Evolutionary conservation across 2,329 filamentous ascomycete species (phyloP), one percentile per base, ranked within the genome.

Genomic region (Colletotrichum simmondsii): DNA sequence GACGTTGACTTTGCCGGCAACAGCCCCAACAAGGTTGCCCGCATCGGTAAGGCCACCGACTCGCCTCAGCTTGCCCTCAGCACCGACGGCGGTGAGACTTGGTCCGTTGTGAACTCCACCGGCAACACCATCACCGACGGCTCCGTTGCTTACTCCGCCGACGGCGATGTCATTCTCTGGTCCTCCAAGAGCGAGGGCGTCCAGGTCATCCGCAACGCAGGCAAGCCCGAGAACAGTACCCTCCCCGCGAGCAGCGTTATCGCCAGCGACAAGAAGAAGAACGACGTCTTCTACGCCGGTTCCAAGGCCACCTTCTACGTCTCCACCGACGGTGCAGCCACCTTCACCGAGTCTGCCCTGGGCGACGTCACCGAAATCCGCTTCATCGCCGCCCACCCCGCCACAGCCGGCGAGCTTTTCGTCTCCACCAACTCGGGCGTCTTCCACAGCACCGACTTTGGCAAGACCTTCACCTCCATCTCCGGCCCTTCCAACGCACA

Each of bases 331-430:
- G 81, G 79, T 0, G 89, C 84, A 0, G 75, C 81, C 0, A 85
- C 85, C 8, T 91, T 91, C 75, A 75, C 81, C 4, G 77, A 81
- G 11, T 28, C 57, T 7, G 81, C 81, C 2, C 77, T 88, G 0
- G 81, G 78, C 3, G 80, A 81, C n/a, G 84, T 82, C 3, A 83
- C 80, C 2, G 78, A 82, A 22, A 82, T 92, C 69, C 90, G 90
- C 52, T 85, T 87, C 42, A 85, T 93, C 11, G 88, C 87, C 19
- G 85, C 84, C 1, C 85, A 92, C 74, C 90, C 91, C 0, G 85
- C 86, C 6, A 83, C 84, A 8, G 88, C 89, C 0, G 91, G 92
- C 14, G 88, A 91, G 60, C 85, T 94, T 60, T 89, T 86, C 79
- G 88, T 88, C 2, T 89, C 88, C 1, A 90, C 89, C 0, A 83